Evolutionary conservation across 2,329 filamentous ascomycete species (phyloP).

Genomic region (Trichoderma sp.): DNA sequence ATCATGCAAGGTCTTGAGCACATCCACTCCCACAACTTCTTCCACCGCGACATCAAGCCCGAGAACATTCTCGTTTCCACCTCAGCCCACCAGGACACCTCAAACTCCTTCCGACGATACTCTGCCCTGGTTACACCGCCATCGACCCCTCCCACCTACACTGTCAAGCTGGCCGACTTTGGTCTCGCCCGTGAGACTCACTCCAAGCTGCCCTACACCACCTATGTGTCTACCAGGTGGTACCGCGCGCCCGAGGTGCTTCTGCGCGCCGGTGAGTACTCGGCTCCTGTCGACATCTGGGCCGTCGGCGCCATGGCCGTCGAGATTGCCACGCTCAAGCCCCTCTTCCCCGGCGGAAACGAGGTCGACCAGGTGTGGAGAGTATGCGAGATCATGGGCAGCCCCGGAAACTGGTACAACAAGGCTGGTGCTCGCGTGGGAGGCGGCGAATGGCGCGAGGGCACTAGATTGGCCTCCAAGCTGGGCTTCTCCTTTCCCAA

Average conservation of each 20-base stretch:
- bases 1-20: constrained; percentile 96
- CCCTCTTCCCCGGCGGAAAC: constrained; percentile 94
- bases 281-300: constrained; percentile 97
- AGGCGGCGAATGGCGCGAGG: constrained; percentile 96
- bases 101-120: constrained; percentile 87
- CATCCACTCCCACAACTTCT: constrained; percentile 96
- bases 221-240: constrained; percentile 97
- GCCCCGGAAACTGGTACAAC: constrained; percentile 96
- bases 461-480: constrained; percentile 88
- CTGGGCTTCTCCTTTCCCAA: constrained; percentile 98
- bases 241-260: constrained; percentile 96
- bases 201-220: constrained; percentile 94
- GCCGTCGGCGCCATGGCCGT: constrained; percentile 98
- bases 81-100: constrained; percentile 77
- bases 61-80: constrained; percentile 98
- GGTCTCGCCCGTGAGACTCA: constrained; percentile 96
- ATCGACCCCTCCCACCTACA: constrained; percentile 89
- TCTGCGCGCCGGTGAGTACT: constrained; percentile 92
- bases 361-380: constrained; percentile 99
- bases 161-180: constrained; percentile 98
- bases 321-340: constrained; percentile 94
- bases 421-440: constrained; percentile 84
- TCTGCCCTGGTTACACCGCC: constrained; percentile 92
- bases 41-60: constrained; percentile 98
- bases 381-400: constrained; percentile 99